phyloP scores from a whole-genome alignment of 257 asterid genomes.

The Solanum habrochaites region DNA sequence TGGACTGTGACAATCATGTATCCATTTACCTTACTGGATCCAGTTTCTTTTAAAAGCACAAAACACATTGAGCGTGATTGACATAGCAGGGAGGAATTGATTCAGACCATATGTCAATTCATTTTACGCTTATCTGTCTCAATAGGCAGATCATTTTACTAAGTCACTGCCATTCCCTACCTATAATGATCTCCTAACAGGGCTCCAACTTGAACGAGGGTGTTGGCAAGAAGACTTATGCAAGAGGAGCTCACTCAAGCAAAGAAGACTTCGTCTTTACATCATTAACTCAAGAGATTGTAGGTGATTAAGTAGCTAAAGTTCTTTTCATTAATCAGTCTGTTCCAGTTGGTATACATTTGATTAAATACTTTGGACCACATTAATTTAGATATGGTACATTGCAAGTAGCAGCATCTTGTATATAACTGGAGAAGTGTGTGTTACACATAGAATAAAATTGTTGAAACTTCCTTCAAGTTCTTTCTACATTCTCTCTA shows the following conservation, averaged over 20 bases:
- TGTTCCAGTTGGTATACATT: neutral
- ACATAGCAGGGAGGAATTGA: neutral
- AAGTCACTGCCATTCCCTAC: neutral
- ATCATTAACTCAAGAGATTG: neutral
- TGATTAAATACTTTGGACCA: neutral
- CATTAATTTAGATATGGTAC: neutral
- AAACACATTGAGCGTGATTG: neutral
- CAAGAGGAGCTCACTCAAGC: neutral
- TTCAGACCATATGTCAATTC: neutral
- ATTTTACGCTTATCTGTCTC: neutral
- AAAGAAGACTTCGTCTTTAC: neutral
- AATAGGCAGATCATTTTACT: neutral
- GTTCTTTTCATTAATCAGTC: neutral
- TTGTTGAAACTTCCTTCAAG: neutral
- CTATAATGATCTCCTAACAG: neutral
- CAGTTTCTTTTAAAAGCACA: neutral
- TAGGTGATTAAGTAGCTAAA: neutral
- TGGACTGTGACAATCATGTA: neutral
- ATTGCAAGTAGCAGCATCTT: neutral
- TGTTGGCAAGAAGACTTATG: neutral
- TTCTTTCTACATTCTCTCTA: neutral
- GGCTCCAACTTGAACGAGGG: neutral
- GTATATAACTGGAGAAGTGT: neutral
- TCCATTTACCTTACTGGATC: neutral
- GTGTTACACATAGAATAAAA: neutral